Evolutionary conservation across 495 filamentous ascomycete genomes (phyloP).

Genomic region (Chaetomidium leptoderma): DNA sequence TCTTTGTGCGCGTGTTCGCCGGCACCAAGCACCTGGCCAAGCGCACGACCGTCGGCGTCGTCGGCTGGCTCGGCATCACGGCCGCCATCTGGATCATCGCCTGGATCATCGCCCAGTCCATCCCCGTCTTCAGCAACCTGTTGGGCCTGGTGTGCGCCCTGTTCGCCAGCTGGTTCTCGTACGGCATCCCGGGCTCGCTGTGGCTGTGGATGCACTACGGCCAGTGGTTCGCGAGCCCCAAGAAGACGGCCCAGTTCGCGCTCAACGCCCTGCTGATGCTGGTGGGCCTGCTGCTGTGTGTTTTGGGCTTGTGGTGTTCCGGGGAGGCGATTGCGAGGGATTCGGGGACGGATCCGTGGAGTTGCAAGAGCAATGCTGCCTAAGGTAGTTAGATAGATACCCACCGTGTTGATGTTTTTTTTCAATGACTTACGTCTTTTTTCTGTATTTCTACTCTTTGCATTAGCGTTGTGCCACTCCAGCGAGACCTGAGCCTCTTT

Average conservation of each 20-base stretch:
- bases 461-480: too few relatives aligned
- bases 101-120: constrained; percentile 56
- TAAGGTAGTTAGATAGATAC: background rate
- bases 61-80: constrained; percentile 49
- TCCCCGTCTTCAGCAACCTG: constrained; percentile 57
- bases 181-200: constrained; percentile 48
- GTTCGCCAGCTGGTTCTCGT: constrained; percentile 51
- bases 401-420: too few relatives aligned
- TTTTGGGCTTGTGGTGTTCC: constrained; percentile 16
- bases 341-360: constrained; percentile 11
- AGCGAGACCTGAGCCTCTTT: too few relatives aligned
- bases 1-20: constrained; percentile 53
- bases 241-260: constrained; percentile 5
- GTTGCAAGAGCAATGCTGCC: constrained; percentile 19
- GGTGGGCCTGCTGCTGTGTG: constrained; percentile 12
- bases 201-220: constrained; percentile 52
- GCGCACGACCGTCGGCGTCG: constrained; percentile 5
- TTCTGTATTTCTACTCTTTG: too few relatives aligned
- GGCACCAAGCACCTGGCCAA: constrained; percentile 20
- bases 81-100: constrained; percentile 52
- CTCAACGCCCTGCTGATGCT: constrained; percentile 14
- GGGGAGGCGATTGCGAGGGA: constrained; percentile 22
- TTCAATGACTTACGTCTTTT: too few relatives aligned
- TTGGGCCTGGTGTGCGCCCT: constrained; percentile 43
- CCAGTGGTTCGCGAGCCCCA: constrained; percentile 28